Evolutionary conservation across 495 filamentous ascomycete species (phyloP).

Genomic region (Platismatia glauca): DNA sequence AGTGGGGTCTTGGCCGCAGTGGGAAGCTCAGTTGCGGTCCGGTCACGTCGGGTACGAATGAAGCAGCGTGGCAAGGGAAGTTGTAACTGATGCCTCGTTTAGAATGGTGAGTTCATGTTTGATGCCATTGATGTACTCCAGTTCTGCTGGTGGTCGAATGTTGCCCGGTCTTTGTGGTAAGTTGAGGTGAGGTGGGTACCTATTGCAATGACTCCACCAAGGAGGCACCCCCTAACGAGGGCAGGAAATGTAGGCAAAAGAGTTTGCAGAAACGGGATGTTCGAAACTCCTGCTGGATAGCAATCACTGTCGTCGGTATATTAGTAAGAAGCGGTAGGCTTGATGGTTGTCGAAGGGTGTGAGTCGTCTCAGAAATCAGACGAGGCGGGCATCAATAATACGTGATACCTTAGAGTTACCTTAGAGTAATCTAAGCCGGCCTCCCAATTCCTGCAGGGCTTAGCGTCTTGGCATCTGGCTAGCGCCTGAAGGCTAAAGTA

Average conservation of each 20-base stretch:
- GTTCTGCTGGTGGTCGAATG: not conserved
- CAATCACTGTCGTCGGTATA: conserved; percentile 5
- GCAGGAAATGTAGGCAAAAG: conserved; percentile 11
- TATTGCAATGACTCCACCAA: too few relatives aligned
- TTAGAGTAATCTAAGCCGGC: conserved; percentile 1
- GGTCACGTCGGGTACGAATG: not conserved
- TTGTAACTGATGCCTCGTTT: not conserved
- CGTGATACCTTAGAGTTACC: too few relatives aligned
- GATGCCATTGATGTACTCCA: not conserved
- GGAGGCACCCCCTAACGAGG: conserved; percentile 2
- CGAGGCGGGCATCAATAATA: not conserved
- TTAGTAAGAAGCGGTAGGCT: conserved; percentile 12
- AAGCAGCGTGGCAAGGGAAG: not conserved
- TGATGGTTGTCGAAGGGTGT: conserved; percentile 7
- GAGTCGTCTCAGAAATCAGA: not conserved
- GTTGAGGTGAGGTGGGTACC: conserved; percentile 1
- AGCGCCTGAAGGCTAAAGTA: not conserved
- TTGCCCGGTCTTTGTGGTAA: conserved; percentile 2
- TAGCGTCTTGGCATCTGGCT: conserved; percentile 2
- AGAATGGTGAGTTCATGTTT: conserved; percentile 8
- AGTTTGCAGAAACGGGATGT: conserved; percentile 5
- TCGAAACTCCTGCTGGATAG: not conserved
- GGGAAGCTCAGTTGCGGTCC: not conserved
- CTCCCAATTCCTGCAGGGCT: not conserved
- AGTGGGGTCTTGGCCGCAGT: not conserved